Evolutionary conservation across 106 monocot genomes (phyloP), one percentile per base, ranked within the genome.

Genomic region (Apostasia shenzhenica): DNA sequence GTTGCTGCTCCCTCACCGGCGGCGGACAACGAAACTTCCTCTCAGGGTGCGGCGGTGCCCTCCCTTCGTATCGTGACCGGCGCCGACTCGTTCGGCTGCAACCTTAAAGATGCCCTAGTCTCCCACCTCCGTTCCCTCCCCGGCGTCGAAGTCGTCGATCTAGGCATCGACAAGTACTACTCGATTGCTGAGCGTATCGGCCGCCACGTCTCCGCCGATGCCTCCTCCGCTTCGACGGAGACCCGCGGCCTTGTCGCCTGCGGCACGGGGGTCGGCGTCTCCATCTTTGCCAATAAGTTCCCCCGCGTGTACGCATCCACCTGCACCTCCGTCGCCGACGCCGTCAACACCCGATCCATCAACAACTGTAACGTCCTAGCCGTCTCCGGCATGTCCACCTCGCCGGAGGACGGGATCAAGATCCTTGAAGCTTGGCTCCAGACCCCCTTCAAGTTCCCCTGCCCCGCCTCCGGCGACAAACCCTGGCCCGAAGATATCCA

Each of bases 201-300:
- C 58, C 81, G 74, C 73, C 78, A 43, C 54, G 79, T 82, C 72
- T 66, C 69, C 81, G 44, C 78, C 70, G 57, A 72, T 51, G 8
- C 81, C 14, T 1, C 64, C 41, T 3, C 72, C 78, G 6, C n/a
- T 3, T 41, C 52, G 13, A 1, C 66, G 6, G 77, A 82, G 57
- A 69, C 84, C 43, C 84, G 89, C 65, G 90, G 93, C 44, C 84
- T 94, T 49, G 68, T 94, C 49, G 79, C 72, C 62, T 94, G 93
- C 80, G 93, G 93, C 76, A 94, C 93, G 42, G 93, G 89, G 66
- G 81, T 83, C 41, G 94, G 94, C 57, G 90, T 94, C 54, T 69
- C 82, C 73, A 94, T 94, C 60, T 94, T 94, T 83, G 90, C 94
- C 66, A 94, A 94, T 83, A 94, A 94, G 74, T 79, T 76, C 81